A percentile compares a stretch with the other conserved stretches of the same genome.
These are phyloP conservation scores for Leucogyrophana mollusca DNA, from an alignment of 768 basidiomycete species.

Conservation along the genomic window DNA sequence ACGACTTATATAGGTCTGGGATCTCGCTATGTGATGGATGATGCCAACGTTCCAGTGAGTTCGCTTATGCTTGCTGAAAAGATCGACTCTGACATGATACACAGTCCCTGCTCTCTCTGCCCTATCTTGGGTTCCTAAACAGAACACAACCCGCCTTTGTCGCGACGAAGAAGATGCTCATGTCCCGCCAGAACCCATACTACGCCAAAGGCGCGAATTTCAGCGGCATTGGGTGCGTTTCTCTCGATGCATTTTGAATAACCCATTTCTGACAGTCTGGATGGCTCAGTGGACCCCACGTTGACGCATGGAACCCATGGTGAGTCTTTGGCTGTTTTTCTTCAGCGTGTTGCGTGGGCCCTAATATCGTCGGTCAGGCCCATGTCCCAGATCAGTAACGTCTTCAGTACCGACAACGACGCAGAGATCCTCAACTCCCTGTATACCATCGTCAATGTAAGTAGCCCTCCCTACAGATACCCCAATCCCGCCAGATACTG, in stretches of 20 bases:
- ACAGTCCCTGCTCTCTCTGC: conserved; percentile 74
- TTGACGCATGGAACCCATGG: conserved; percentile 73
- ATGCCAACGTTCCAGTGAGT: conserved; percentile 79
- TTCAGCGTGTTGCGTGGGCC: background rate
- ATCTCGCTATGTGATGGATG: conserved; percentile 77
- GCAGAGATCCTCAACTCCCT: conserved; percentile 60
- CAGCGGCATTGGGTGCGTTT: conserved; percentile 63
- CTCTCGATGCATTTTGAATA: background rate
- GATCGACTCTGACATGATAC: background rate
- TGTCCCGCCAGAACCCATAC: conserved; percentile 71
- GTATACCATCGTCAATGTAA: conserved; percentile 67
- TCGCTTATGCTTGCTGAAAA: background rate
- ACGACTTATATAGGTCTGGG: conserved; percentile 49
- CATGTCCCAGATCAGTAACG: conserved; percentile 75
- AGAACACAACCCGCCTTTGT: conserved; percentile 57
- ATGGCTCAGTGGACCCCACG: conserved; percentile 68
- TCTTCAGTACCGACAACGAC: conserved; percentile 75
- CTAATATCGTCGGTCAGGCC: conserved; percentile 44
- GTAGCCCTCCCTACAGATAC: conserved; percentile 24
- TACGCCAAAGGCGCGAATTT: conserved; percentile 62
- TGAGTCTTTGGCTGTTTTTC: conserved; percentile 18
- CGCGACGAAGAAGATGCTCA: conserved; percentile 59
- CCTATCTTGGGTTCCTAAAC: conserved; percentile 76
- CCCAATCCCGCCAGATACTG: background rate
- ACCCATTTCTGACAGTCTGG: background rate